These are phyloP conservation scores for Ceratocystis diversiconidia DNA, from an alignment of 2,329 filamentous ascomycete genomes.

Conservation along the genomic window DNA sequence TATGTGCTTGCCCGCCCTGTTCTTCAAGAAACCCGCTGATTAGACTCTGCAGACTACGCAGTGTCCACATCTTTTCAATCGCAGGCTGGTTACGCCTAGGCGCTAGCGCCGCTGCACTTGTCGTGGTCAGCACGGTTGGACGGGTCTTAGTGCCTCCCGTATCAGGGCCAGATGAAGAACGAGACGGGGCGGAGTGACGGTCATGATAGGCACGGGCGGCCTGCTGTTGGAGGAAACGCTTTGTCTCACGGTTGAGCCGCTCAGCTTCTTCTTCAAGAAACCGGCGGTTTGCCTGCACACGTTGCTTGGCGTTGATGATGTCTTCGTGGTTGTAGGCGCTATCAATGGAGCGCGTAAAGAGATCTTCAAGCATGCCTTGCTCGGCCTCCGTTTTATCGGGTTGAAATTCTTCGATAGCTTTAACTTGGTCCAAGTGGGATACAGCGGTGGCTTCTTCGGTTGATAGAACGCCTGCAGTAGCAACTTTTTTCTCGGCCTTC, in stretches of 20 bases:
- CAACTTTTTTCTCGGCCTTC: background rate
- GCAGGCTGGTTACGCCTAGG: slow-evolving; percentile 33
- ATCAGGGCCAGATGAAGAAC: slow-evolving; percentile 44
- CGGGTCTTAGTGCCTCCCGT: slow-evolving; percentile 42
- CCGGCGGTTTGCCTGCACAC: slow-evolving; percentile 56
- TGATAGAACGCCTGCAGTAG: slow-evolving; percentile 1
- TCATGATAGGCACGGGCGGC: slow-evolving; percentile 50
- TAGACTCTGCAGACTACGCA: slow-evolving; percentile 8
- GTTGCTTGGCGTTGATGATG: slow-evolving; percentile 65
- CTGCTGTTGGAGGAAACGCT: slow-evolving; percentile 17
- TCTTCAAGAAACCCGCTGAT: slow-evolving; percentile 52
- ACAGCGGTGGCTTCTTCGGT: slow-evolving; percentile 15
- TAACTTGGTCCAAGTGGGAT: slow-evolving; percentile 28
- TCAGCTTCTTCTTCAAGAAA: slow-evolving; percentile 58
- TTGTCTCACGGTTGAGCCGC: slow-evolving; percentile 17
- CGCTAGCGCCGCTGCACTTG: slow-evolving; percentile 15
- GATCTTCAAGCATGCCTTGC: slow-evolving; percentile 70
- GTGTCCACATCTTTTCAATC: slow-evolving; percentile 16
- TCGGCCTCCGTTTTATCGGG: slow-evolving; percentile 38
- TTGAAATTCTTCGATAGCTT: slow-evolving; percentile 49
- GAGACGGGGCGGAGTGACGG: slow-evolving; percentile 49
- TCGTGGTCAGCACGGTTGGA: slow-evolving; percentile 33
- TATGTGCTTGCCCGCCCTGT: slow-evolving; percentile 58
- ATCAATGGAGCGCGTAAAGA: slow-evolving; percentile 78
- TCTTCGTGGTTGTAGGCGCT: slow-evolving; percentile 88